Base-by-base conservation (phyloP, 2,329 filamentous ascomycete genomes). In the Samsoniella hepiali region DNA sequence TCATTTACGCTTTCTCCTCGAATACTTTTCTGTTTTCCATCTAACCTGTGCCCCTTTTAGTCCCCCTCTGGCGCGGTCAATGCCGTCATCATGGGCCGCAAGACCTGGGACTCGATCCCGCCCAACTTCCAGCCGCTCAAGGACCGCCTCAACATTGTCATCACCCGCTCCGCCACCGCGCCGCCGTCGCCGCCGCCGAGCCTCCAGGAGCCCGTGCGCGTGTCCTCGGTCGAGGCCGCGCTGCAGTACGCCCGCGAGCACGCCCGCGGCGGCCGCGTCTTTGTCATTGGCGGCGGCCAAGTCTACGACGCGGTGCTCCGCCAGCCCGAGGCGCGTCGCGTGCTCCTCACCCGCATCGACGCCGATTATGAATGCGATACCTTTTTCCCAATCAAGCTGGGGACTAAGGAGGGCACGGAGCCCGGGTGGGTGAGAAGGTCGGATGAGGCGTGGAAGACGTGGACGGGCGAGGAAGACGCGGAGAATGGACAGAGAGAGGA, bases 1-100 rank as follows among this genome's bases (percentile, higher is more conserved):
- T 8, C 38, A 3, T 11, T 8, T 3, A 11, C 10, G 1, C 27
- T 27, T 22, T 6, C 31, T 10, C 9, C 1, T 32, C 22, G 40
- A 3, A 27, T 22, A 6, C 2, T 9, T 32, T 29, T 15, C 11
- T 9, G 27, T 13, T n/a, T 17, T 5, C 17, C 49, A 9, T 53
- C 50, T 36, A 53, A 53, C 11, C 3, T 54, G 15, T 15, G 17
- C 17, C 7, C 17, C 3, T 13, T 3, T 9, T 56, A 77, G 76
- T 65, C 71, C 4, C 69, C 76, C 2, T 64, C 75, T 8, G 67
- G 72, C 0, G 69, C 78, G 49, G 64, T 78, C 68, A 94, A 93
- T 75, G 90, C 91, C 22, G 91, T 98, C 58, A 89, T 99, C 69
- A 99, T 99, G 95, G 95, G 95, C 65, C 90, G 95, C 72, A 97